Evolutionary conservation across 768 basidiomycete genomes (phyloP).

Genomic region (Trametes cubensis): DNA sequence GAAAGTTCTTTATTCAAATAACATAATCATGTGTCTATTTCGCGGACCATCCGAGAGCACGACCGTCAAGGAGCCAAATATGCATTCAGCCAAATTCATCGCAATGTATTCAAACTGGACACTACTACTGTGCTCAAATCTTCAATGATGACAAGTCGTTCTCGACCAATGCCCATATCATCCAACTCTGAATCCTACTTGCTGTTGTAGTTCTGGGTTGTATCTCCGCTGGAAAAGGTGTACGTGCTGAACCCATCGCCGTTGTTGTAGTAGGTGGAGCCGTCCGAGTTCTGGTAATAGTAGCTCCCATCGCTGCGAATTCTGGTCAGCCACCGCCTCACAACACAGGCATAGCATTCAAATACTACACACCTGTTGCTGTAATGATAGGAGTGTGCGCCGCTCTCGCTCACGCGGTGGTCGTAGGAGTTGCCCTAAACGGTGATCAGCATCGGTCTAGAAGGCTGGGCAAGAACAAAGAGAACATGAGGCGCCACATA

Average conservation of each 20-base stretch:
- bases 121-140: too few species aligned
- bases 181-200: neutral
- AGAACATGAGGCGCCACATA: slow-evolving; percentile 25
- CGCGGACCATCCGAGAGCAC: too few species aligned
- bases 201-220: neutral
- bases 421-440: slow-evolving; percentile 65
- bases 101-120: too few species aligned
- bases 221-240: slow-evolving; percentile 45
- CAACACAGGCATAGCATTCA: neutral
- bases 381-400: slow-evolving; percentile 58
- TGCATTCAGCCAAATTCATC: too few species aligned
- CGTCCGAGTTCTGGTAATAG: slow-evolving; percentile 63
- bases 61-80: too few species aligned
- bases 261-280: slow-evolving; percentile 60
- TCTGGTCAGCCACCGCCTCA: neutral
- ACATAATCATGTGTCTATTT: too few species aligned
- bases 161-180: too few species aligned
- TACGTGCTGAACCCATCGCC: slow-evolving; percentile 52
- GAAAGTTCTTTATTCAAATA: too few species aligned
- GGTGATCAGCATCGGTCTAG: too few species aligned
- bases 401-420: slow-evolving; percentile 48
- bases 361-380: slow-evolving; percentile 51
- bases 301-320: slow-evolving; percentile 53
- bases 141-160: too few species aligned
- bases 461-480: too few species aligned